Evolutionary conservation across 2,329 filamentous ascomycete species (phyloP).

Genomic region (Ophiocordyceps camponoti-saundersi): DNA sequence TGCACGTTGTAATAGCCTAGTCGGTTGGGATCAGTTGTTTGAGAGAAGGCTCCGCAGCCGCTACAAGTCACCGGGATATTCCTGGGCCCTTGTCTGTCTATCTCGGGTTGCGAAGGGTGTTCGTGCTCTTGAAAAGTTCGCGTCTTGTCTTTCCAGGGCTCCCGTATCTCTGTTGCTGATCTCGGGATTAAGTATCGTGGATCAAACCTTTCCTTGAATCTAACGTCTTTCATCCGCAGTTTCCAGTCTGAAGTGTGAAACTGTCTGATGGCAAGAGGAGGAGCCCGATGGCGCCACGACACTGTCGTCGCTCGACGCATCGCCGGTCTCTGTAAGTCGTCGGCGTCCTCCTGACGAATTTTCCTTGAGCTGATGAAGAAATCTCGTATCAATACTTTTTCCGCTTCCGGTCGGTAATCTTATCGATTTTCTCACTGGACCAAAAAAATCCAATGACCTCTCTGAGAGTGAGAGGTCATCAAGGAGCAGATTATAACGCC

Average conservation of each 20-base stretch:
- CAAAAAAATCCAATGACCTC: not conserved
- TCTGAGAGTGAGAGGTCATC: not conserved
- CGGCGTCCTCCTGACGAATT: not conserved
- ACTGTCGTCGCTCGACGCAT: constrained; percentile 28
- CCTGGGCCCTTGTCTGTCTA: constrained; percentile 2
- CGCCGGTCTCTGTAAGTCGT: not conserved
- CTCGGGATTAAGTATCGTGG: too few relatives aligned
- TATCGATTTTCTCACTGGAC: not conserved
- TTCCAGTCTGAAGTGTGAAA: constrained; percentile 10
- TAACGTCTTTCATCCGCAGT: constrained; percentile 2
- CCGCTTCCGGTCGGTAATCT: too few relatives aligned
- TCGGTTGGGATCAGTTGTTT: constrained; percentile 30
- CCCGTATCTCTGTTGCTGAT: too few relatives aligned
- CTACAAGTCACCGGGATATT: constrained; percentile 39
- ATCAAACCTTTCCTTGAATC: too few relatives aligned
- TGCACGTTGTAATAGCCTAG: constrained; percentile 39
- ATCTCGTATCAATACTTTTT: not conserved
- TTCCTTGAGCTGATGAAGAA: not conserved
- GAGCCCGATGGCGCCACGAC: constrained; percentile 22
- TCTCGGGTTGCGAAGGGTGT: not conserved
- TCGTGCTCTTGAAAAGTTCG: not conserved
- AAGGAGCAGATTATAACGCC: constrained; percentile 1
- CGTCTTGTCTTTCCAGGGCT: too few relatives aligned
- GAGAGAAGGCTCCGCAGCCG: constrained; percentile 48
- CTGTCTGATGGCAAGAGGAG: constrained; percentile 32